Percentiles rank a stretch among this genome's conserved stretches.
These are phyloP conservation scores for Rhodomyrtus tomentosa DNA, from an alignment of 345 rosid genomes.

Conservation along the genomic window DNA sequence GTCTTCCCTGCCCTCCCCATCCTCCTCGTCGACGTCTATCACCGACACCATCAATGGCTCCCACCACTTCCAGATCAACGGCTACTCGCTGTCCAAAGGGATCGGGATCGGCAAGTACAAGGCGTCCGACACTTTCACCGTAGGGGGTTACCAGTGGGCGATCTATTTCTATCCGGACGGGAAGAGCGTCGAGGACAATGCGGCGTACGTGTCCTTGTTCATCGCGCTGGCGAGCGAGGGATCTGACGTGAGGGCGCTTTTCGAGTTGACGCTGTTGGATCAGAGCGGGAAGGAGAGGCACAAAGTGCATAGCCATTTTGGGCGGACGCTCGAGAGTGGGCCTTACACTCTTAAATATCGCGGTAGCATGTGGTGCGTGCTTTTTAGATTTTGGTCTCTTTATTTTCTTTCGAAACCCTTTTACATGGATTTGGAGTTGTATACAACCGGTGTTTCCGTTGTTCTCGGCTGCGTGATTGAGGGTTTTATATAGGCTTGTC, in stretches of 20 bases:
- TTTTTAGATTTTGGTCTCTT: neutral
- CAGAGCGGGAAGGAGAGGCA: conserved; percentile 65
- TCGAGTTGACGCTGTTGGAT: conserved; percentile 60
- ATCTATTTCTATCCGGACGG: conserved; percentile 74
- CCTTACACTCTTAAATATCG: conserved; percentile 62
- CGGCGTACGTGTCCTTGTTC: conserved; percentile 47
- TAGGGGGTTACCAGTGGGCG: conserved; percentile 70
- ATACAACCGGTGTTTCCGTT: neutral
- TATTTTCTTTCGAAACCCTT: neutral
- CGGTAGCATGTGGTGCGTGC: conserved; percentile 69
- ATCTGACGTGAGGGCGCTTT: conserved; percentile 59
- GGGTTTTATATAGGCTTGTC: neutral
- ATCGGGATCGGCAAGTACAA: conserved; percentile 53
- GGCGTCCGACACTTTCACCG: conserved; percentile 47
- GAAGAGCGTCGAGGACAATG: conserved; percentile 64
- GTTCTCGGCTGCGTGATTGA: neutral
- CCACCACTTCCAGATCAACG: conserved; percentile 54
- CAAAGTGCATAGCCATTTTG: conserved; percentile 74
- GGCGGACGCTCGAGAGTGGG: conserved; percentile 57
- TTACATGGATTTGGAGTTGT: neutral
- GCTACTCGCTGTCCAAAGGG: conserved; percentile 60
- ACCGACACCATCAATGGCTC: conserved; percentile 66
- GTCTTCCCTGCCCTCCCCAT: conserved; percentile 9
- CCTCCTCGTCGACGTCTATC: conserved; percentile 37
- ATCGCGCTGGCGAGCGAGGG: conserved; percentile 69